phyloP scores from a whole-genome alignment of 805 yeast genomes.

The Hyphopichia homilentoma region DNA sequence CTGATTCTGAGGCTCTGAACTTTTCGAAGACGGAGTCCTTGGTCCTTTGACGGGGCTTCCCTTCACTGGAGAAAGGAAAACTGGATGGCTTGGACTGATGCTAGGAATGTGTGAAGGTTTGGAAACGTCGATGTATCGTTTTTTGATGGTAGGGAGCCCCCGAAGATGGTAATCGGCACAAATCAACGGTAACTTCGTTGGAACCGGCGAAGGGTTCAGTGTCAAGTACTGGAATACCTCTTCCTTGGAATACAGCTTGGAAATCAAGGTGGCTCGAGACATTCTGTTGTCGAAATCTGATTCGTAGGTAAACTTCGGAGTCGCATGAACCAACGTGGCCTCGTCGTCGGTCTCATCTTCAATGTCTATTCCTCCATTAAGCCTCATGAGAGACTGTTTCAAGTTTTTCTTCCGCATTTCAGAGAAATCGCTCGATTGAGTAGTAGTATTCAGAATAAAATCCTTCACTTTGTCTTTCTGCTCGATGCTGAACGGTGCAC shows the following conservation, averaged over 20 bases:
- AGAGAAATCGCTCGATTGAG: neutral
- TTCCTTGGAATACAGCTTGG: neutral
- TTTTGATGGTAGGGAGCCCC: constrained; percentile 22
- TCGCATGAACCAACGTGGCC: constrained; percentile 10
- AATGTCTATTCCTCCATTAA: constrained; percentile 1
- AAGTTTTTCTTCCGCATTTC: constrained; percentile 2
- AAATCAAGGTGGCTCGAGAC: neutral
- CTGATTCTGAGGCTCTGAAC: neutral
- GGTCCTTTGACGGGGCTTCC: constrained; percentile 1
- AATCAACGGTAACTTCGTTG: constrained; percentile 25
- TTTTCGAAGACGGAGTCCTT: neutral
- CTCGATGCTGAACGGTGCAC: constrained; percentile 30
- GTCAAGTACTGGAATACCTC: constrained; percentile 5
- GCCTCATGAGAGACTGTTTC: constrained; percentile 4
- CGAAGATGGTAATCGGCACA: constrained; percentile 13
- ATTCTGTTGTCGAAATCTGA: neutral
- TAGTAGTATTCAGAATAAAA: constrained; percentile 9
- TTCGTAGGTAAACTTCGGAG: constrained; percentile 4
- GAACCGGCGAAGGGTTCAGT: constrained; percentile 1
- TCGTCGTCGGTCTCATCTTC: constrained; percentile 14
- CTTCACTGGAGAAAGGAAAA: constrained; percentile 23
- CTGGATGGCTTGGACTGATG: constrained; percentile 27
- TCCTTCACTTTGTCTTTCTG: constrained; percentile 28
- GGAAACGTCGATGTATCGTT: constrained; percentile 8
- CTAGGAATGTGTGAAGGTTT: constrained; percentile 22